Evolutionary conservation across 2,329 filamentous ascomycete species (phyloP).

Genomic region (Saccharata proteae): DNA sequence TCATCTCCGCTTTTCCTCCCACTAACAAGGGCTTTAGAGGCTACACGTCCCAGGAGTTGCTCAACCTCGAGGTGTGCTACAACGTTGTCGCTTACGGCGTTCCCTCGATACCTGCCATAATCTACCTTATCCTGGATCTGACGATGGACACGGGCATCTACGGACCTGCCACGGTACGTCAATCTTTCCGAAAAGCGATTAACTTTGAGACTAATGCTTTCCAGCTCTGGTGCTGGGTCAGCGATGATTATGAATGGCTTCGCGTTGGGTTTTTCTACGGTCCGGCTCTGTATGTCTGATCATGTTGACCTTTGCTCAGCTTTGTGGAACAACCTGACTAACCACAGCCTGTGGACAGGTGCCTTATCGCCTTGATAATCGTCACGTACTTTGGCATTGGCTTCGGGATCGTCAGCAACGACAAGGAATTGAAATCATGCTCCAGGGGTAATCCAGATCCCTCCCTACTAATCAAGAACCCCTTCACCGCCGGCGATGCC

Average conservation of each 20-base stretch:
- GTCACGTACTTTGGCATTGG: constrained; percentile 57
- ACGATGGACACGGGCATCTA: constrained; percentile 49
- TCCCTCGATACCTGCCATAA: constrained; percentile 55
- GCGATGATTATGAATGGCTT: constrained; percentile 53
- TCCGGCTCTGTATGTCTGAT: constrained; percentile 50
- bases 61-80: constrained; percentile 59
- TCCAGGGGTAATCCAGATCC: constrained; percentile 9
- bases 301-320: too few species aligned
- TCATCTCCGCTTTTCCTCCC: background rate
- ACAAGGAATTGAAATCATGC: constrained; percentile 37
- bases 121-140: constrained; percentile 53
- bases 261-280: constrained; percentile 66
- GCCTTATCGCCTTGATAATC: constrained; percentile 49
- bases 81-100: constrained; percentile 59
- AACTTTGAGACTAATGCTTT: background rate
- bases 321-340: background rate
- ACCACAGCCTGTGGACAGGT: constrained; percentile 14
- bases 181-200: background rate
- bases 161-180: constrained; percentile 51
- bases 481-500: constrained; percentile 29
- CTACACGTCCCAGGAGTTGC: constrained; percentile 53
- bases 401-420: constrained; percentile 54
- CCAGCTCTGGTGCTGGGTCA: constrained; percentile 74
- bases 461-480: constrained; percentile 26
- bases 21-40: constrained; percentile 25